Percentiles rank a stretch among this genome's conserved stretches.
These are phyloP conservation scores for Erodium trifolium DNA, from an alignment of 441 rosid species.

Conservation along the genomic window DNA sequence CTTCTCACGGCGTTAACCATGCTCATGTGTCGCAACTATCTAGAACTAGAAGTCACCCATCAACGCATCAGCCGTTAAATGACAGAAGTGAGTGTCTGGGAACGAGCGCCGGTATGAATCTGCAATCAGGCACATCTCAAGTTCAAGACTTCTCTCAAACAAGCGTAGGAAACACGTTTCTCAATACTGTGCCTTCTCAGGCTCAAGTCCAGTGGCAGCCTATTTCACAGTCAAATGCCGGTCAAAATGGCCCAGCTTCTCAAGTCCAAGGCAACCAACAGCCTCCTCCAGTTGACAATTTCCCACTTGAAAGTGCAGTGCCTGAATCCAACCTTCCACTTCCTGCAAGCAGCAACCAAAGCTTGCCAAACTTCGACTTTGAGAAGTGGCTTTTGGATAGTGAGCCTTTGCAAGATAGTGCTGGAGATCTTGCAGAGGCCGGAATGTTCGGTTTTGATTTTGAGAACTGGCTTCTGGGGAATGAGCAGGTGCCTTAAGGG, in stretches of 20 bases:
- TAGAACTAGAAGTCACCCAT: constrained; percentile 9
- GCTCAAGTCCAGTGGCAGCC: constrained; percentile 4
- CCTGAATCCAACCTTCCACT: constrained; percentile 13
- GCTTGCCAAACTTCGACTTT: constrained; percentile 20
- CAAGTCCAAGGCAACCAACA: constrained; percentile 18
- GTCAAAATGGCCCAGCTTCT: too few relatives aligned
- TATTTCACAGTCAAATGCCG: too few relatives aligned
- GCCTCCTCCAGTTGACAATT: not conserved
- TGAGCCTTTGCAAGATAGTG: constrained; percentile 10
- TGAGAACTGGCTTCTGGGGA: too few relatives aligned
- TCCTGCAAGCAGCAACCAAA: constrained; percentile 18
- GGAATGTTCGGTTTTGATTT: too few relatives aligned
- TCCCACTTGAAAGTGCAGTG: not conserved
- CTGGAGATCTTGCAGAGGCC: too few relatives aligned
- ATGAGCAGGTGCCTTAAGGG: too few relatives aligned
- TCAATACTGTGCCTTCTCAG: constrained; percentile 22
- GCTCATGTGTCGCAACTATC: constrained; percentile 21
- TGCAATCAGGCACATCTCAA: constrained; percentile 9
- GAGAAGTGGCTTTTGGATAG: constrained; percentile 36
- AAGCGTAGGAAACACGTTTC: constrained; percentile 2
- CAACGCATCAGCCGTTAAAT: constrained; percentile 20
- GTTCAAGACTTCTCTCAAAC: too few relatives aligned
- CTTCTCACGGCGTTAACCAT: constrained; percentile 23
- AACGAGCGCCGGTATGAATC: constrained; percentile 13
- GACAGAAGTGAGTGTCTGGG: constrained; percentile 4